Percentiles rank a stretch among this genome's conserved stretches.
These are phyloP conservation scores for Sodiomyces alkalinus DNA, from an alignment of 2,329 filamentous ascomycete species.

Conservation along the genomic window DNA sequence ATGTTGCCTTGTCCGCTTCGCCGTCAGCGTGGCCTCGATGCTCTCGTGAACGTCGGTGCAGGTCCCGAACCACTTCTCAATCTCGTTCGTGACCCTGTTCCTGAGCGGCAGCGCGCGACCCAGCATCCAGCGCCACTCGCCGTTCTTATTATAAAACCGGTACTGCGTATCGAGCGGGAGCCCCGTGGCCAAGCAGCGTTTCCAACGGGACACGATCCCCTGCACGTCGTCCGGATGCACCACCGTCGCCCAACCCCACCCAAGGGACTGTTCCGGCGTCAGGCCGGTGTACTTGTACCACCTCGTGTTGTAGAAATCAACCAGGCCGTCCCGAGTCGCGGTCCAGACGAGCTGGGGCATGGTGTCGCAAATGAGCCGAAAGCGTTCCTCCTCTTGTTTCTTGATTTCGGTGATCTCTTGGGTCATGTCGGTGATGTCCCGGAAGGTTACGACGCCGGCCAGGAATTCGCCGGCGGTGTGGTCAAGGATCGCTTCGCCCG, in stretches of 20 bases:
- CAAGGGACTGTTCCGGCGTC: slow-evolving; percentile 44
- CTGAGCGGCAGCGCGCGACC: slow-evolving; percentile 54
- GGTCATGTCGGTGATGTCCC: slow-evolving; percentile 56
- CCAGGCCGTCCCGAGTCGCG: slow-evolving; percentile 45
- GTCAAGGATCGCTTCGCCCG: slow-evolving; percentile 53
- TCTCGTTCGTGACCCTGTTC: slow-evolving; percentile 48
- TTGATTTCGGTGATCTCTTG: slow-evolving; percentile 55
- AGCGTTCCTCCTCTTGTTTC: slow-evolving; percentile 56
- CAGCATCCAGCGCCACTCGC: slow-evolving; percentile 67
- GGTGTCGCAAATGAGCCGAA: slow-evolving; percentile 61
- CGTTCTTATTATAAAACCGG: slow-evolving; percentile 48
- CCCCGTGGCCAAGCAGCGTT: slow-evolving; percentile 47
- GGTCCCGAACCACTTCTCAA: slow-evolving; percentile 70
- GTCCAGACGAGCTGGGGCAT: slow-evolving; percentile 65
- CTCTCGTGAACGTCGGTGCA: slow-evolving; percentile 68
- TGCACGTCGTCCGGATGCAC: slow-evolving; percentile 58
- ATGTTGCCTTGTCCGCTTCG: slow-evolving; percentile 53
- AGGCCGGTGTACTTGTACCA: slow-evolving; percentile 72
- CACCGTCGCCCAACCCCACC: slow-evolving; percentile 43
- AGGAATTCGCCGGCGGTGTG: slow-evolving; percentile 55
- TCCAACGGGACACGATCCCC: slow-evolving; percentile 41
- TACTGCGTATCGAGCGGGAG: slow-evolving; percentile 58
- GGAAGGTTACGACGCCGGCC: slow-evolving; percentile 55
- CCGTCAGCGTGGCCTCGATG: slow-evolving; percentile 51
- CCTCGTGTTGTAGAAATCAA: slow-evolving; percentile 62